phyloP scores from a whole-genome alignment of 139 green algal species.

The Pedinophyceae sp. region DNA sequence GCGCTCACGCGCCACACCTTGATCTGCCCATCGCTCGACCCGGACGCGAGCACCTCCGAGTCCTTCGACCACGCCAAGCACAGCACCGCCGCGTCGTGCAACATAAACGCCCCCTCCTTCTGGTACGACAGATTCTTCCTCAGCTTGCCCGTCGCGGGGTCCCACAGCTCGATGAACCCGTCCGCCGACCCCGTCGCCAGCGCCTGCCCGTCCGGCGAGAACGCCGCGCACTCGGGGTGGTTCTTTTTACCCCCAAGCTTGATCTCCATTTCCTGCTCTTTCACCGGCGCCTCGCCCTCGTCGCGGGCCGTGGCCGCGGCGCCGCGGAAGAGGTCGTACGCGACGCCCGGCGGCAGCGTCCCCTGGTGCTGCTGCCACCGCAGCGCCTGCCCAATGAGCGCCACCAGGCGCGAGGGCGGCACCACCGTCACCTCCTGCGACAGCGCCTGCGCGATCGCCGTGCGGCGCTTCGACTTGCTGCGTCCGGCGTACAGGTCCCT shows the following conservation, averaged over 20 bases:
- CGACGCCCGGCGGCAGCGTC: conserved; percentile 59
- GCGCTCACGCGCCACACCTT: conserved; percentile 89
- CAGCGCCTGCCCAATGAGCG: conserved; percentile 84
- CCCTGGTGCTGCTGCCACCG: conserved; percentile 92
- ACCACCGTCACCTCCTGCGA: conserved; percentile 75
- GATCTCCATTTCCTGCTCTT: conserved; percentile 19
- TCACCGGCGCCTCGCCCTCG: too few relatives aligned
- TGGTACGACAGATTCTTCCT: conserved; percentile 90
- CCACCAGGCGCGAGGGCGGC: conserved; percentile 79
- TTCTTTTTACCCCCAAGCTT: conserved; percentile 48
- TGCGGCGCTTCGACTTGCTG: conserved; percentile 71
- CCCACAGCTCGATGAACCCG: conserved; percentile 97
- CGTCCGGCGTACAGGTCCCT: conserved; percentile 55
- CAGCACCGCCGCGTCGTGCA: conserved; percentile 87
- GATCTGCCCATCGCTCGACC: conserved; percentile 54
- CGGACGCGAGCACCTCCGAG: conserved; percentile 57
- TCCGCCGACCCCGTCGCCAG: conserved; percentile 82
- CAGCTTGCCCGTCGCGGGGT: conserved; percentile 72
- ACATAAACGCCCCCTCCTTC: conserved; percentile 88
- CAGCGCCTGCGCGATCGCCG: conserved; percentile 53
- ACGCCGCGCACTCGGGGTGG: conserved; percentile 59
- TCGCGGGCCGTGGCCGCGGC: too few relatives aligned
- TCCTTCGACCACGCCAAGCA: conserved; percentile 63
- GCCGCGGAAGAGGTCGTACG: conserved; percentile 84
- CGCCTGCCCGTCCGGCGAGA: conserved; percentile 75